phyloP scores from a whole-genome alignment of 176 grass and related monocot genomes.

The Triticum dicoccoides region DNA sequence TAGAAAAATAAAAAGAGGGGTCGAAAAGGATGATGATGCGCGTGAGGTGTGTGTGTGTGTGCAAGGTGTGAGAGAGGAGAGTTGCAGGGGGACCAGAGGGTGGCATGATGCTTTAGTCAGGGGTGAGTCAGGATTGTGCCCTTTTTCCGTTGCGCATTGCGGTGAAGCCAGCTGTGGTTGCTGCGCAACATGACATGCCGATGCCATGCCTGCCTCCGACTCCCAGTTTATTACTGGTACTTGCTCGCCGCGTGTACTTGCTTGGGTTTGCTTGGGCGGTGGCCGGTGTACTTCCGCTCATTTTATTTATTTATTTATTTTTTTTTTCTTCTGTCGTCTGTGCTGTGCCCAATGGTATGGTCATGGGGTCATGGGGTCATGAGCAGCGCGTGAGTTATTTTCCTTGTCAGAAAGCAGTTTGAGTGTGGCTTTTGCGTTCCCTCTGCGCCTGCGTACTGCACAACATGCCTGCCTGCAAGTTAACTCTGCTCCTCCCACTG shows the following conservation, averaged over 20 bases:
- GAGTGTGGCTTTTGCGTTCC: conserved; percentile 25
- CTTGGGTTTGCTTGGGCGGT: no score
- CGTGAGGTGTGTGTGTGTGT: neutral
- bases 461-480: conserved; percentile 42
- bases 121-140: conserved; percentile 34
- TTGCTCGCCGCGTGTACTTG: neutral
- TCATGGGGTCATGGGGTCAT: conserved; percentile 14
- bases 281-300: no score
- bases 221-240: no score
- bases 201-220: no score
- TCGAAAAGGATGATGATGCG: conserved; percentile 7
- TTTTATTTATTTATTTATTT: neutral
- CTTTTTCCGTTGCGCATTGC: conserved; percentile 21
- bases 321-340: neutral
- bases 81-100: conserved; percentile 27
- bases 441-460: conserved; percentile 23
- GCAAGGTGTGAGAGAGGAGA: neutral
- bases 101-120: conserved; percentile 40
- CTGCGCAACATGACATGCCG: no score
- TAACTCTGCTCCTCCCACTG: conserved; percentile 11
- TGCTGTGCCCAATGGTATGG: neutral
- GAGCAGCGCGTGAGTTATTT: conserved; percentile 28
- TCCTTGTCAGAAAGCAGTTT: conserved; percentile 34
- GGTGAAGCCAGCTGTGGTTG: no score
- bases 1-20: neutral